Percentiles rank a stretch among this genome's conserved stretches.
phyloP scores from a whole-genome alignment of 129 eudicot species.

The Arctium minus region DNA sequence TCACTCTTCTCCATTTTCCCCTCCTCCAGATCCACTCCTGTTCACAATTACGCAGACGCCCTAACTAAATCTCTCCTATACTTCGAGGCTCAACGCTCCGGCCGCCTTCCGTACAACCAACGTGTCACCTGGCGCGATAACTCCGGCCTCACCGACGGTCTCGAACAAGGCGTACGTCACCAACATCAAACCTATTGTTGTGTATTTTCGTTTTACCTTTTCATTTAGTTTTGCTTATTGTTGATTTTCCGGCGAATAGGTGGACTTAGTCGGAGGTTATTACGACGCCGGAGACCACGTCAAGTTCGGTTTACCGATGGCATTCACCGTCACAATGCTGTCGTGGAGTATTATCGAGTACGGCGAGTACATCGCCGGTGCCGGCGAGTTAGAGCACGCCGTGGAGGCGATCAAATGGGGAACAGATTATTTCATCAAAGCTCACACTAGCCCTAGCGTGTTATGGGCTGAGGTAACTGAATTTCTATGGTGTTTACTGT shows the following conservation, averaged over 20 bases:
- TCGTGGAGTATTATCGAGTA: constrained; percentile 78
- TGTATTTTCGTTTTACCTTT: not conserved
- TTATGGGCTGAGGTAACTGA: constrained; percentile 79
- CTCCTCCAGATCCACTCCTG: not conserved
- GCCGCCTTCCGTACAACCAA: constrained; percentile 84
- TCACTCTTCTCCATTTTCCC: constrained; percentile 17
- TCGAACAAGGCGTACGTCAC: constrained; percentile 68
- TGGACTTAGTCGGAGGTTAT: constrained; percentile 91
- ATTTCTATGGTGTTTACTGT: not conserved
- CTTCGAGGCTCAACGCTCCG: constrained; percentile 96
- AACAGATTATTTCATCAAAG: constrained; percentile 88
- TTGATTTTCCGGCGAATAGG: constrained; percentile 34
- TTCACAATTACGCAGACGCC: constrained; percentile 66
- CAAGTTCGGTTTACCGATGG: constrained; percentile 96
- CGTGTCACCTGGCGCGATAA: constrained; percentile 85
- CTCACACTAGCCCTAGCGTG: constrained; percentile 79
- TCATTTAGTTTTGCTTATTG: not conserved
- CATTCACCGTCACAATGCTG: constrained; percentile 85
- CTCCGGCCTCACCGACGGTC: constrained; percentile 87
- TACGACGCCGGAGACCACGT: constrained; percentile 97
- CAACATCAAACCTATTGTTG: not conserved
- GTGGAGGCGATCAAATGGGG: constrained; percentile 92
- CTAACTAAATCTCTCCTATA: constrained; percentile 68
- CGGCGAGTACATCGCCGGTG: constrained; percentile 44
- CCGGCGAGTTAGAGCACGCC: constrained; percentile 66